A percentile compares a stretch with the other conserved stretches of the same genome.
Evolutionary conservation across 257 asterid species (phyloP).

Genomic region (Nicotiana benthamiana): DNA sequence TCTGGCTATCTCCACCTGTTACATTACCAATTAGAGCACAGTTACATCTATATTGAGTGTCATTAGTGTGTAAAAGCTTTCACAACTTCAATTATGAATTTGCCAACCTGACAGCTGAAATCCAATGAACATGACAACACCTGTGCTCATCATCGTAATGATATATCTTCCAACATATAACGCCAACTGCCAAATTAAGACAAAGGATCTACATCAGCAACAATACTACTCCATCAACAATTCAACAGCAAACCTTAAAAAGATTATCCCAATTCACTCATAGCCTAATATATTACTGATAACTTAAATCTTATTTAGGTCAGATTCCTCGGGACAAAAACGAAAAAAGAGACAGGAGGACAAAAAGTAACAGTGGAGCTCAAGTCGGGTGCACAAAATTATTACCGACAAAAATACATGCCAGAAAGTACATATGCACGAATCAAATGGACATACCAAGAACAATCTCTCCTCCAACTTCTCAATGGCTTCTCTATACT

Average conservation of each 20-base stretch:
- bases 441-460: constrained; percentile 39
- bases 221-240: not conserved
- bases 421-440: not conserved
- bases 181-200: constrained; percentile 42
- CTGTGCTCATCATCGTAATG: constrained; percentile 86
- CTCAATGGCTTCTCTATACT: constrained; percentile 50
- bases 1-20: constrained; percentile 85
- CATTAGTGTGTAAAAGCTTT: not conserved
- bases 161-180: constrained; percentile 79
- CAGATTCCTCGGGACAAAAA: not conserved
- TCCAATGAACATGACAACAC: constrained; percentile 70
- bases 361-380: no score
- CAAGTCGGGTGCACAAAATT: no score
- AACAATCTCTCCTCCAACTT: constrained; percentile 62
- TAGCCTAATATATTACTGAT: not conserved
- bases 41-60: not conserved
- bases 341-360: not conserved
- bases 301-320: not conserved
- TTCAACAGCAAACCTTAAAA: not conserved
- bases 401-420: not conserved
- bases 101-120: constrained; percentile 91
- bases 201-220: not conserved
- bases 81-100: not conserved
- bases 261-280: not conserved
- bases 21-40: not conserved